These are phyloP conservation scores for Astrocystis sublimbata DNA, from an alignment of 495 filamentous ascomycete species.

Conservation along the genomic window DNA sequence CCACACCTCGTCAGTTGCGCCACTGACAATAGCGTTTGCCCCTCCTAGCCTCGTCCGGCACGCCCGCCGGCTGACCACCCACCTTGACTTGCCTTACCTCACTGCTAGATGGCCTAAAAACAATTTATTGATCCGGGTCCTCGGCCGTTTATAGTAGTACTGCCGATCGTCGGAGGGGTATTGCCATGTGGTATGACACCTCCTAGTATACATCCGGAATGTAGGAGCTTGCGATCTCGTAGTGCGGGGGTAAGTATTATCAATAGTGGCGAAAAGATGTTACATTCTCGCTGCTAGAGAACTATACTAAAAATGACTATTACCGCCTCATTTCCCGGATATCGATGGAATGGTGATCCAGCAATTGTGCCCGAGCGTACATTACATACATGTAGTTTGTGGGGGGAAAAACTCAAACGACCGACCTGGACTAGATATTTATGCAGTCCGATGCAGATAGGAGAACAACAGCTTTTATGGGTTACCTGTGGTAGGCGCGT, in stretches of 20 bases:
- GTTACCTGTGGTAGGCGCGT: background rate
- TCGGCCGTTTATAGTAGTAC: background rate
- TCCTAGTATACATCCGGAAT: no score
- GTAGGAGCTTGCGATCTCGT: background rate
- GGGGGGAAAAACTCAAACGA: conserved; percentile 3
- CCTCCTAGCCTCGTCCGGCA: background rate
- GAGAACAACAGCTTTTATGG: background rate
- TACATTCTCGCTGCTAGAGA: background rate
- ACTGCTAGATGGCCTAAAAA: background rate
- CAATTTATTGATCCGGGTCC: background rate
- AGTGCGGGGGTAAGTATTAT: background rate
- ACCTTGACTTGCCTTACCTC: no score
- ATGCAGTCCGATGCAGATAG: background rate
- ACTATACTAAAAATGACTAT: conserved; percentile 8
- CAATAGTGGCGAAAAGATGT: background rate
- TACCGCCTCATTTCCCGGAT: conserved; percentile 1
- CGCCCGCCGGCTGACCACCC: background rate
- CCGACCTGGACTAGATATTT: background rate
- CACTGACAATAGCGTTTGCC: background rate
- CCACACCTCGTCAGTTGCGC: background rate
- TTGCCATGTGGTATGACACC: background rate
- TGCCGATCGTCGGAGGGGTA: background rate
- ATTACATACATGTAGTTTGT: conserved; percentile 3
- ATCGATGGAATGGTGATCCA: background rate
- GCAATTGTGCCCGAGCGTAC: background rate